phyloP scores from a whole-genome alignment of 495 filamentous ascomycete genomes.

The Hypoxylon cercidicola region DNA sequence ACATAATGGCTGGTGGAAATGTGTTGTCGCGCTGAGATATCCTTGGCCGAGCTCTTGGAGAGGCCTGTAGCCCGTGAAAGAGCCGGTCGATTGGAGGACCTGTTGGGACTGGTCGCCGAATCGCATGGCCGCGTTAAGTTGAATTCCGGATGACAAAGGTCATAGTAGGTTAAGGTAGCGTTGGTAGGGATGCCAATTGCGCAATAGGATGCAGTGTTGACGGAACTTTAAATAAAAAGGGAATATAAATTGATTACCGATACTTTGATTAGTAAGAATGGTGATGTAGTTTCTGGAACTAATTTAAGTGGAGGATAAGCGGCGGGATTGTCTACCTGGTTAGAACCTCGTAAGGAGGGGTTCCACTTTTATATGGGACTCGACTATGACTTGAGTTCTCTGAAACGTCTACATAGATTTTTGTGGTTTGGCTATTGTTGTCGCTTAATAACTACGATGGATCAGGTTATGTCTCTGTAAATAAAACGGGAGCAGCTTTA shows the following conservation, averaged over 20 bases:
- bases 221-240: slow-evolving; percentile 40
- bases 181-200: slow-evolving; percentile 32
- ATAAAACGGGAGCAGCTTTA: too few species aligned
- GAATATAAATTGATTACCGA: slow-evolving; percentile 3
- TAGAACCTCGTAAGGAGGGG: too few species aligned
- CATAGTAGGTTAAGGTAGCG: slow-evolving; percentile 33
- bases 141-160: slow-evolving; percentile 38
- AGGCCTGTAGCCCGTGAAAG: slow-evolving; percentile 61
- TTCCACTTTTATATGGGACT: too few species aligned
- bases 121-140: slow-evolving; percentile 44
- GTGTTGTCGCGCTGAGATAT: slow-evolving; percentile 57
- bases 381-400: too few species aligned
- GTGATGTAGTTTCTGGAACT: too few species aligned
- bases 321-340: too few species aligned
- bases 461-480: too few species aligned
- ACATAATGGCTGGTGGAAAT: slow-evolving; percentile 75
- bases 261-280: slow-evolving; percentile 24
- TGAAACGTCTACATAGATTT: too few species aligned
- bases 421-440: too few species aligned
- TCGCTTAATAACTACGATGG: not conserved
- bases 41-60: slow-evolving; percentile 52
- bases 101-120: slow-evolving; percentile 53
- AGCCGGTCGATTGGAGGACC: slow-evolving; percentile 61
- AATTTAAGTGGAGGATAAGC: too few species aligned
- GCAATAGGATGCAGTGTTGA: slow-evolving; percentile 40